Conservation (phyloP, 305 asterid genomes). For the Fraxinus greggii region DNA sequence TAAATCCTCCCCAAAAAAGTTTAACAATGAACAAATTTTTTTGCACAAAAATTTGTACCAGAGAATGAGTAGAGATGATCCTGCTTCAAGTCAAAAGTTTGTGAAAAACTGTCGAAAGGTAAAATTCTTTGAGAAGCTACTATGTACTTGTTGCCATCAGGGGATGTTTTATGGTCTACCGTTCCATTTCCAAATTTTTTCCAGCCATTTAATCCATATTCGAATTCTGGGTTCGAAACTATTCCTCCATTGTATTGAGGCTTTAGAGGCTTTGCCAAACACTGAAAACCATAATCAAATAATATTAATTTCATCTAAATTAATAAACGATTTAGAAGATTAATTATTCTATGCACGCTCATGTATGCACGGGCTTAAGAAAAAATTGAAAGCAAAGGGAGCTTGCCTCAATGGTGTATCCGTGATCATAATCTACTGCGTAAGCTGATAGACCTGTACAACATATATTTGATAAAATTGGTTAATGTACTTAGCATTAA, state of each 20-base stretch:
- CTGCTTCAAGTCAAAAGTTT: constrained; percentile 35
- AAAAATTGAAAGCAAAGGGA: neutral
- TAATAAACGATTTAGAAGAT: neutral
- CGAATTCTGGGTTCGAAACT: constrained; percentile 12
- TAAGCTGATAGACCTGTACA: constrained; percentile 22
- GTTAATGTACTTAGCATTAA: neutral
- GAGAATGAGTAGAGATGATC: constrained; percentile 49
- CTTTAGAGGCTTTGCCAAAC: constrained; percentile 16
- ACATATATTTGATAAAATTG: neutral
- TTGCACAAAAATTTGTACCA: constrained; percentile 28
- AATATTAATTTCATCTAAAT: neutral
- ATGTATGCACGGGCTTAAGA: neutral
- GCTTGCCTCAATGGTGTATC: constrained; percentile 34
- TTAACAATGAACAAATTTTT: neutral
- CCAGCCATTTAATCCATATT: constrained; percentile 11
- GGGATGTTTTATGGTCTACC: neutral
- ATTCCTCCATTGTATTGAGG: constrained; percentile 25
- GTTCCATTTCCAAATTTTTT: neutral
- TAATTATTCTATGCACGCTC: neutral
- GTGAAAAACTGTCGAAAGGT: constrained; percentile 39
- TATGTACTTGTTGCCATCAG: constrained; percentile 13
- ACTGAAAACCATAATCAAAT: neutral
- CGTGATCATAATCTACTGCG: constrained; percentile 39
- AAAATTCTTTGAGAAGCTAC: constrained; percentile 31
- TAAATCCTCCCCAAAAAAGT: neutral